Base-by-base conservation (phyloP, 371 early-diverging fungal genomes). In the Basidiobolus heterosporus region DNA sequence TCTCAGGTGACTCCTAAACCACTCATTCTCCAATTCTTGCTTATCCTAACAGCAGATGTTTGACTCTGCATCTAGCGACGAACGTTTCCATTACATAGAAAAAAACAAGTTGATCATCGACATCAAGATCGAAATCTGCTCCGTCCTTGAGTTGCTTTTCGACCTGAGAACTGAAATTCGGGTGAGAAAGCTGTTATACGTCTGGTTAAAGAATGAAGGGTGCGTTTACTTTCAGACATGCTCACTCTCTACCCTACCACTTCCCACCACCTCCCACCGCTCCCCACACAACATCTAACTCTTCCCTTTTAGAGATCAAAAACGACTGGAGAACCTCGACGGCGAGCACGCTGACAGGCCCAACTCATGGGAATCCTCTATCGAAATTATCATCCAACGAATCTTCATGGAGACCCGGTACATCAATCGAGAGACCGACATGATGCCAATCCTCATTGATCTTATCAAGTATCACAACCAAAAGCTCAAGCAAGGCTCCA, bases 371-470 rank as follows among this genome's bases (percentile, higher is more conserved):
- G 30, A 30, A 9, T 30, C 41, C 37, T 40, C 53, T n/a, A 50
- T 53, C 8, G 46, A 51, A 4, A 38, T 22, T 8, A 43, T 49
- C 36, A 38, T 59, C 19, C 46, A 39, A n/a, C 17, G 41, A 14
- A 62, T 57, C 4, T 58, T 64, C 41, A 45, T 52, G 7, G 57
- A 58, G 41, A 59, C 67, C 7, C 44, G 55, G 14, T 43, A 60
- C 11, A 46, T 60, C 8, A 53, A 61, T 5, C 58, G 58, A 15
- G 64, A 64, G 40, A 49, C 56, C 23, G 53, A 51, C 13, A 48
- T 74, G 23, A 67, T 59, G 55, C 68, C 69, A 0, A 67, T 74
- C 38, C 43, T 69, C 1, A 59, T 70, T 15, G 71, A 70, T 46
- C 62, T 74, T 7, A 52, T 74, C 4, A 59, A 60, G 24, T 71